Conservation (phyloP, 768 basidiomycete genomes). For the Lentinula edodes region DNA sequence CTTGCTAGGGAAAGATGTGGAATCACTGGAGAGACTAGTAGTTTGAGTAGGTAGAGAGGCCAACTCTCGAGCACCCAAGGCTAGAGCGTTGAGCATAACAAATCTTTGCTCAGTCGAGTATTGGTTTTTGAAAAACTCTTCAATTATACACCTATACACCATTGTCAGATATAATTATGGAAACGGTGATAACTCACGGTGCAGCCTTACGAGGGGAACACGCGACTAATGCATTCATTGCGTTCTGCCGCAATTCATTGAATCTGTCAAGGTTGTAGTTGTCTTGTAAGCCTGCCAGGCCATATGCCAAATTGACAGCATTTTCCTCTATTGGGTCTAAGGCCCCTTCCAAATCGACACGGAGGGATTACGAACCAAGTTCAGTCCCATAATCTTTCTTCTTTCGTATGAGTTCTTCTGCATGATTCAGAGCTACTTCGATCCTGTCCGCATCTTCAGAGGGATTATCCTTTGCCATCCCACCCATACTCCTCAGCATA, state of each 20-base stretch:
- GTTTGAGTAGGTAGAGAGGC: constrained; percentile 40
- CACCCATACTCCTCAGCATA: constrained; percentile 61
- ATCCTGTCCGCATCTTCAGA: constrained; percentile 68
- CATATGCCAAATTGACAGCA: constrained; percentile 73
- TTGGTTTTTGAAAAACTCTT: constrained; percentile 92
- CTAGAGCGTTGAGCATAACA: constrained; percentile 80
- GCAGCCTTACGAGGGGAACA: constrained; percentile 76
- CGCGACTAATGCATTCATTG: constrained; percentile 73
- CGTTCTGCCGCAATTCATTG: constrained; percentile 66
- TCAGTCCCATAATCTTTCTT: constrained; percentile 86
- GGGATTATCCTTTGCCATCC: constrained; percentile 44
- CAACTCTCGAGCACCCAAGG: constrained; percentile 81
- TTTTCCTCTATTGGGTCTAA: constrained; percentile 68
- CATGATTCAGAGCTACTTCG: constrained; percentile 75
- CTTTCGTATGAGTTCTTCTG: constrained; percentile 77
- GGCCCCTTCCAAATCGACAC: neutral
- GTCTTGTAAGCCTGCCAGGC: constrained; percentile 69
- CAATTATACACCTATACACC: constrained; percentile 62
- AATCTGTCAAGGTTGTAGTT: constrained; percentile 84
- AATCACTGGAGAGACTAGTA: constrained; percentile 22
- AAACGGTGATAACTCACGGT: constrained; percentile 50
- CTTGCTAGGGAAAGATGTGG: constrained; percentile 75
- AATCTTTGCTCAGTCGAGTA: constrained; percentile 86
- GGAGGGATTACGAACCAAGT: constrained; percentile 51
- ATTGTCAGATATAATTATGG: neutral